Conservation (phyloP, 495 filamentous ascomycete genomes). For the Articulospora tetracladia region DNA sequence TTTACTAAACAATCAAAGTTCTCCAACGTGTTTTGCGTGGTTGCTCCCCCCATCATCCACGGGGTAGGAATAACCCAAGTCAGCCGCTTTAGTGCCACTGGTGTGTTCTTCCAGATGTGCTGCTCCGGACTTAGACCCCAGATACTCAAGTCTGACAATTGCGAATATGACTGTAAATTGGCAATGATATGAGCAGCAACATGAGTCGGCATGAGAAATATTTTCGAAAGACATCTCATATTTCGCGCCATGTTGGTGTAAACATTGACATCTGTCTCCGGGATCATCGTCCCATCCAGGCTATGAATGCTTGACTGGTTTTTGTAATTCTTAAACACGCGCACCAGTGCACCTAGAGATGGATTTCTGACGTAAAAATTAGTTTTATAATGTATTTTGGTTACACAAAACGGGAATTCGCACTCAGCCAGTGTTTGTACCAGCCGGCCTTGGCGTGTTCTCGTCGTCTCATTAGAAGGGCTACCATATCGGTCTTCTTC, state of each 20-base stretch:
- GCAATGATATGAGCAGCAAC: constrained; percentile 6
- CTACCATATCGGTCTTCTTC: neutral
- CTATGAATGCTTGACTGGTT: neutral
- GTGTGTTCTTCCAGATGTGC: constrained; percentile 9
- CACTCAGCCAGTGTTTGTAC: constrained; percentile 10
- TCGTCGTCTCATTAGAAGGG: neutral
- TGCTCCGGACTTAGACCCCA: neutral
- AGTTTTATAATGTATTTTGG: neutral
- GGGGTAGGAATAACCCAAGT: neutral
- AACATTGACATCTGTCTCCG: neutral
- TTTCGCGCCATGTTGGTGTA: neutral
- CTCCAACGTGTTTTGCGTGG: neutral
- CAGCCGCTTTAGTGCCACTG: neutral
- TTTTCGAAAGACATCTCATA: constrained; percentile 11
- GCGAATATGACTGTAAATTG: constrained; percentile 5
- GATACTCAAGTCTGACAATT: constrained; percentile 6
- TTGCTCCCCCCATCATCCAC: neutral
- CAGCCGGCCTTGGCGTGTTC: neutral
- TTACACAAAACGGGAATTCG: too few relatives aligned
- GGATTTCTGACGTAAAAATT: constrained; percentile 2
- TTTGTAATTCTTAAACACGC: constrained; percentile 5
- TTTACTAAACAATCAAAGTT: constrained; percentile 4
- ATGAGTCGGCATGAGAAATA: constrained; percentile 1
- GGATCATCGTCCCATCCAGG: neutral
- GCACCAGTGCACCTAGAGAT: constrained; percentile 9